Evolutionary conservation across 345 rosid genomes (phyloP).

Genomic region (Cardiospermum halicacabum): DNA sequence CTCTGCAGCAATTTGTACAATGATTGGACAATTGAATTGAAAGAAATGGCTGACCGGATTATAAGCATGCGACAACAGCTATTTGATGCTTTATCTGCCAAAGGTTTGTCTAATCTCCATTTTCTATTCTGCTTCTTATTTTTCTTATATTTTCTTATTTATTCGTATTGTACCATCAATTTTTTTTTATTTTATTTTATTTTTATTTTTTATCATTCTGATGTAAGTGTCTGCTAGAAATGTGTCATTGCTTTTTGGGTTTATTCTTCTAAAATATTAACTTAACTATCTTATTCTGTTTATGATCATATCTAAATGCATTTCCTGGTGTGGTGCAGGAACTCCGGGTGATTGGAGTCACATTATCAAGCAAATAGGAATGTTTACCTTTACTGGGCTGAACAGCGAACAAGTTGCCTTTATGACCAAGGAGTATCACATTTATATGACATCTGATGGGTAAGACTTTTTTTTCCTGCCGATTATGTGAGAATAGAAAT

Average conservation of each 20-base stretch:
- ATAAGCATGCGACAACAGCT: slow-evolving; percentile 66
- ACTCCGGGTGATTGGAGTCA: slow-evolving; percentile 88
- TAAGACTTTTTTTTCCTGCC: slow-evolving; percentile 13
- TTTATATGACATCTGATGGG: slow-evolving; percentile 82
- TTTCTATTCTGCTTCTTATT: slow-evolving; percentile 7
- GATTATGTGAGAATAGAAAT: background rate
- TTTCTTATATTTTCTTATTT: background rate
- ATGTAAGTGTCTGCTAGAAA: too few species aligned
- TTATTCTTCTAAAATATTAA: too few species aligned
- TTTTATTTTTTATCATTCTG: too few species aligned
- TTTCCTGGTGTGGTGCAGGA: slow-evolving; percentile 32
- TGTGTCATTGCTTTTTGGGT: too few species aligned
- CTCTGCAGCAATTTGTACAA: slow-evolving; percentile 47
- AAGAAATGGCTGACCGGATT: slow-evolving; percentile 73
- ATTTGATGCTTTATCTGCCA: slow-evolving; percentile 48
- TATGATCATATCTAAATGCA: background rate
- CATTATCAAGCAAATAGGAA: slow-evolving; percentile 71
- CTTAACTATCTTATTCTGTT: background rate
- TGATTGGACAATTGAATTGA: slow-evolving; percentile 69
- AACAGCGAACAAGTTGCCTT: slow-evolving; percentile 66
- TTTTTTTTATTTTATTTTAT: too few species aligned
- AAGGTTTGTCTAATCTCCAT: slow-evolving; percentile 29
- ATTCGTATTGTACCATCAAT: too few species aligned
- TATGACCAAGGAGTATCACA: slow-evolving; percentile 62
- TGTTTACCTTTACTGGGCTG: slow-evolving; percentile 71